Evolutionary conservation across 164 flowering plant genomes (phyloP).

Genomic region (Vitis cinerea): DNA sequence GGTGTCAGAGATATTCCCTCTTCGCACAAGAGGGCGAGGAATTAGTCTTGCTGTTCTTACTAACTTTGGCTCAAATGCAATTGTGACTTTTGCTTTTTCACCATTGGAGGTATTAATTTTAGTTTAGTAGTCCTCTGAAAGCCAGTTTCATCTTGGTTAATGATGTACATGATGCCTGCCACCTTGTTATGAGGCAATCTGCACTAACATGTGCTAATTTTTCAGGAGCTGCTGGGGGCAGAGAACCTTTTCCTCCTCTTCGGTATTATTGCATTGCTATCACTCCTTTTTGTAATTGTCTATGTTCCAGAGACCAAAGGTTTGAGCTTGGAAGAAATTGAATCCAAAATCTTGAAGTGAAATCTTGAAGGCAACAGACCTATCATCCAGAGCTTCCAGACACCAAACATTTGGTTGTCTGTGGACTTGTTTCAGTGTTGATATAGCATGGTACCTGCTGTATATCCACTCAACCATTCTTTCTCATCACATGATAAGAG

Average conservation of each 20-base stretch:
- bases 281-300: conserved; percentile 56
- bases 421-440: background rate
- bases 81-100: conserved; percentile 89
- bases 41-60: conserved; percentile 94
- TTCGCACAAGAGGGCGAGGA: conserved; percentile 89
- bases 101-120: conserved; percentile 69
- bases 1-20: conserved; percentile 95
- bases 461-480: background rate
- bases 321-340: conserved; percentile 57
- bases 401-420: background rate
- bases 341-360: conserved; percentile 41
- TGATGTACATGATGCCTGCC: background rate
- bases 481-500: too few species aligned
- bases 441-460: background rate
- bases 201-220: conserved; percentile 8
- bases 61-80: conserved; percentile 90
- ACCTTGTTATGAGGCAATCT: background rate
- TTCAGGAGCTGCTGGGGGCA: conserved; percentile 82
- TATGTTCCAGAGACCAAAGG: conserved; percentile 94
- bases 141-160: background rate
- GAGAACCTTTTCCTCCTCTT: conserved; percentile 84
- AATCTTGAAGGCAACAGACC: background rate
- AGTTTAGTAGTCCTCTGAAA: background rate
- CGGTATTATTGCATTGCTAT: conserved; percentile 66
- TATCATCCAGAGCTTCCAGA: background rate